A percentile compares a stretch with the other conserved stretches of the same genome.
Evolutionary conservation across 1,284 basidiomycete species (phyloP).

Genomic region (Taiwanofungus camphoratus): DNA sequence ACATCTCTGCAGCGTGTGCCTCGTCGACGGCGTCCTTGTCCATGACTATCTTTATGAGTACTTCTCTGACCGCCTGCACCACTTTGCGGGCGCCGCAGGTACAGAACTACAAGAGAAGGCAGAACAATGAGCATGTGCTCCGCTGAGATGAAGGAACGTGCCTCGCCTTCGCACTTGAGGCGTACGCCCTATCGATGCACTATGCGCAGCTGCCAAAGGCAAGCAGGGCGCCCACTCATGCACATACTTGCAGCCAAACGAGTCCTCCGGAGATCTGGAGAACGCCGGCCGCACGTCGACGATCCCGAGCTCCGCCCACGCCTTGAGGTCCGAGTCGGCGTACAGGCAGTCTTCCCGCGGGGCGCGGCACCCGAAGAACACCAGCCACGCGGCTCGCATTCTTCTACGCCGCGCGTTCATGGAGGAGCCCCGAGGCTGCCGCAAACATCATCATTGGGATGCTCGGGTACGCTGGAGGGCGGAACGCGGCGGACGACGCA

Average conservation of each 20-base stretch:
- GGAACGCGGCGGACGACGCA: conserved; percentile 38
- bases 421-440: conserved; percentile 44
- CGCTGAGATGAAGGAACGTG: neutral
- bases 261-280: conserved; percentile 33
- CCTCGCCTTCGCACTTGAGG: conserved; percentile 43
- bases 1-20: conserved; percentile 25
- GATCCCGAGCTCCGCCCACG: conserved; percentile 40
- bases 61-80: conserved; percentile 34
- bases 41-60: conserved; percentile 34
- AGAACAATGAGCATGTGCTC: neutral
- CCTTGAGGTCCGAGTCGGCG: conserved; percentile 34
- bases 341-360: conserved; percentile 42
- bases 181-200: conserved; percentile 31
- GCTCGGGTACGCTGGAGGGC: conserved; percentile 38
- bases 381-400: conserved; percentile 37
- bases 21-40: conserved; percentile 22
- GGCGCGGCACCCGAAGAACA: conserved; percentile 47
- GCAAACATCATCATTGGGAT: conserved; percentile 45
- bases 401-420: conserved; percentile 46
- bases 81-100: conserved; percentile 40
- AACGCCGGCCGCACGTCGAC: conserved; percentile 48
- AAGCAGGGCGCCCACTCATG: conserved; percentile 35
- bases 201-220: conserved; percentile 34
- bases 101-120: conserved; percentile 44
- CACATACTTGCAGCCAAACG: conserved; percentile 42